A percentile compares a stretch with the other conserved stretches of the same genome.
Conservation (phyloP, 495 filamentous ascomycete species). For the Penicillium paxilli region DNA sequence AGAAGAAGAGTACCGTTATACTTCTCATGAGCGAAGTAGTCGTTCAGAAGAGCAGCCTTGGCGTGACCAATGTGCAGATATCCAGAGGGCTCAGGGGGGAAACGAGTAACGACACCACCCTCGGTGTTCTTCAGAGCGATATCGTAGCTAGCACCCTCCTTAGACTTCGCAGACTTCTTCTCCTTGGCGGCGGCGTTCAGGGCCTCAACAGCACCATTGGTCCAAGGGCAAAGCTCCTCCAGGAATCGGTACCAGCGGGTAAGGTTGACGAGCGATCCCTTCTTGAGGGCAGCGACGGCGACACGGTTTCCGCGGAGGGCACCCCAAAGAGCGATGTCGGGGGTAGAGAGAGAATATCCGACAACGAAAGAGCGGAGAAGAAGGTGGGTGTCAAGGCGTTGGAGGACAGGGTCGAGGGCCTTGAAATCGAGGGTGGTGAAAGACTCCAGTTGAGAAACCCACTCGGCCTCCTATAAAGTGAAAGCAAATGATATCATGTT, state of each 20-base stretch:
- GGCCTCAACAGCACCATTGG: constrained; percentile 48
- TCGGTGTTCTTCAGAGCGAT: constrained; percentile 85
- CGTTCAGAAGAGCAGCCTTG: constrained; percentile 88
- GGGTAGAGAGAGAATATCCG: constrained; percentile 74
- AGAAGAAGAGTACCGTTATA: constrained; percentile 82
- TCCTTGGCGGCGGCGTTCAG: constrained; percentile 59
- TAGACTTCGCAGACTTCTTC: constrained; percentile 72
- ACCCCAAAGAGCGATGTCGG: constrained; percentile 83
- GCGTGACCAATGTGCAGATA: constrained; percentile 94
- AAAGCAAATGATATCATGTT: too few species aligned
- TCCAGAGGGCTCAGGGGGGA: constrained; percentile 94
- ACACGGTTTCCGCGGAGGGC: constrained; percentile 85
- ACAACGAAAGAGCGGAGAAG: constrained; percentile 82
- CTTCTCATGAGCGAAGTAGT: constrained; percentile 89
- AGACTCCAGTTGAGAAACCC: constrained; percentile 51
- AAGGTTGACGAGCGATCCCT: constrained; percentile 74
- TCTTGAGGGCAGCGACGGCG: constrained; percentile 75
- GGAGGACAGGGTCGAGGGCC: constrained; percentile 69
- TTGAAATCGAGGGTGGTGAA: constrained; percentile 73
- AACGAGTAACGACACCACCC: constrained; percentile 90
- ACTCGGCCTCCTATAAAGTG: constrained; percentile 50
- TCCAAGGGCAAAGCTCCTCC: constrained; percentile 74
- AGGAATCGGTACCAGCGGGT: constrained; percentile 87
- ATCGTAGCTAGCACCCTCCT: constrained; percentile 86
- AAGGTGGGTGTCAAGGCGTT: constrained; percentile 81